These are phyloP conservation scores for Hericium coralloides DNA, from an alignment of 768 basidiomycete species.

Conservation along the genomic window DNA sequence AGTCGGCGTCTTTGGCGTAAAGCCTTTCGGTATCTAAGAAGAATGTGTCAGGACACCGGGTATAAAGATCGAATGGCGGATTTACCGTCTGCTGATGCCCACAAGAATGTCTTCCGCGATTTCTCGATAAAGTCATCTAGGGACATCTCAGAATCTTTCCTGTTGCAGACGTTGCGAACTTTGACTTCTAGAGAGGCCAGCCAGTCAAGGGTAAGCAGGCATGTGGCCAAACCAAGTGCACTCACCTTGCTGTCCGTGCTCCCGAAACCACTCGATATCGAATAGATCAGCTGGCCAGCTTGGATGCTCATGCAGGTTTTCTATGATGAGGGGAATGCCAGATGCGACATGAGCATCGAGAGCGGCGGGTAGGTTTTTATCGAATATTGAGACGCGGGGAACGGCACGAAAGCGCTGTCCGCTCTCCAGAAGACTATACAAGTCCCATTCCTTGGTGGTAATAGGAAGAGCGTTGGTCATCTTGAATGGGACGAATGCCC, in stretches of 20 bases:
- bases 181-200: constrained; percentile 34
- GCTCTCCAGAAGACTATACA: constrained; percentile 29
- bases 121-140: constrained; percentile 43
- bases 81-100: not conserved
- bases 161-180: constrained; percentile 55
- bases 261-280: constrained; percentile 42
- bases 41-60: constrained; percentile 1
- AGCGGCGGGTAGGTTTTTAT: constrained; percentile 13
- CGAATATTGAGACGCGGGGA: constrained; percentile 27
- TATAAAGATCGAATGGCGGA: not conserved
- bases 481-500: not conserved
- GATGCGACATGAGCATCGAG: constrained; percentile 30
- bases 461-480: constrained; percentile 2
- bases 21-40: constrained; percentile 45
- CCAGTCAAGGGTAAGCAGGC: too few relatives aligned
- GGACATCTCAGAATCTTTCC: constrained; percentile 43
- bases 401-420: constrained; percentile 36
- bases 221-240: not conserved
- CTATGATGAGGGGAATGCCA: constrained; percentile 57
- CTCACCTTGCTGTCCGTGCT: constrained; percentile 19
- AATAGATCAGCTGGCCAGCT: constrained; percentile 52
- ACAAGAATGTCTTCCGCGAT: not conserved
- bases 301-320: constrained; percentile 44
- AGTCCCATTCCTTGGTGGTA: constrained; percentile 35
- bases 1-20: constrained; percentile 73